phyloP scores from a whole-genome alignment of 1,284 basidiomycete species.

The Irpex rosettiformis region DNA sequence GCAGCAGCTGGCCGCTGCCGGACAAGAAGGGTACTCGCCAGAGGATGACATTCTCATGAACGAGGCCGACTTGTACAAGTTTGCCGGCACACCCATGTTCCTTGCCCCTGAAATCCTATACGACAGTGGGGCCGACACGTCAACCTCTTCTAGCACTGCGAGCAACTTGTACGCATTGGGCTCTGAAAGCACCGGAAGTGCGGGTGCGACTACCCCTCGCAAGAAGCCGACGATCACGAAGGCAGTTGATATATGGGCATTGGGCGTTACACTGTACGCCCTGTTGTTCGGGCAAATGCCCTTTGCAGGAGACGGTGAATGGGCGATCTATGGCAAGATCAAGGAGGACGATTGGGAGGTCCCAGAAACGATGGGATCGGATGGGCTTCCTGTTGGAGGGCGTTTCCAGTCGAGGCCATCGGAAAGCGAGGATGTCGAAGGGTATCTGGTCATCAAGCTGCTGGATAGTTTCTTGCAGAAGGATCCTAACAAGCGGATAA shows the following conservation, averaged over 20 bases:
- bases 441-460: conserved; percentile 65
- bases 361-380: conserved; percentile 72
- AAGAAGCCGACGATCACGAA: conserved; percentile 80
- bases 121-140: conserved; percentile 33
- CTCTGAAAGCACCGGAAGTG: conserved; percentile 27
- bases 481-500: conserved; percentile 76
- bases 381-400: conserved; percentile 62
- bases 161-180: conserved; percentile 24
- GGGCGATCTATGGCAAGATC: conserved; percentile 90
- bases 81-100: conserved; percentile 97
- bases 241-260: conserved; percentile 98
- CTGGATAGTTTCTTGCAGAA: conserved; percentile 82
- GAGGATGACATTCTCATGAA: conserved; percentile 56
- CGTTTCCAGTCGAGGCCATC: conserved; percentile 37
- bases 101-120: conserved; percentile 94
- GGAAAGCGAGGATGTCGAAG: conserved; percentile 41
- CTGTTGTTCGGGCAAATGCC: conserved; percentile 86
- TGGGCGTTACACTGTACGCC: conserved; percentile 97
- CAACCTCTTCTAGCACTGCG: conserved; percentile 23
- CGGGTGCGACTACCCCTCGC: conserved; percentile 30
- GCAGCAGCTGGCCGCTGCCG: conserved; percentile 60
- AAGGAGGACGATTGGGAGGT: conserved; percentile 77
- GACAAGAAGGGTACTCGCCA: conserved; percentile 39
- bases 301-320: conserved; percentile 54
- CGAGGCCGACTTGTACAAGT: conserved; percentile 86